Evolutionary conservation across 805 yeast species (phyloP).

Genomic region (Sungouiozyma ichnusensis): DNA sequence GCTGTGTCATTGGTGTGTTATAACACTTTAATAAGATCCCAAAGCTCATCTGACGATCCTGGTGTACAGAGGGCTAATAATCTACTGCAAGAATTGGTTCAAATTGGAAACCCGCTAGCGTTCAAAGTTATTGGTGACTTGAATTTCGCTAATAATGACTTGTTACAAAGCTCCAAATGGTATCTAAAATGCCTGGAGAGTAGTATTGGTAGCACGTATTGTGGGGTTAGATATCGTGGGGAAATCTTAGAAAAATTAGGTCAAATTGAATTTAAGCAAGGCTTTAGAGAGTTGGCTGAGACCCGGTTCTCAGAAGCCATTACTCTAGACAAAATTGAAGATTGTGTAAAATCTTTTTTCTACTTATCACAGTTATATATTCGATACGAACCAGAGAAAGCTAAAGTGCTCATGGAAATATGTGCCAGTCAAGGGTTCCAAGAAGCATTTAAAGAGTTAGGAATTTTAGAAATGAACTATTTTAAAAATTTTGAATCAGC

Average conservation of each 20-base stretch:
- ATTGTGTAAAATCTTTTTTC: slow-evolving; percentile 66
- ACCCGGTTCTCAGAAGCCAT: slow-evolving; percentile 52
- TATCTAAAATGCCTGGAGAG: slow-evolving; percentile 48
- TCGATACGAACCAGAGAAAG: slow-evolving; percentile 49
- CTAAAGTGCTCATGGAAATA: slow-evolving; percentile 63
- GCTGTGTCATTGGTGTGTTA: slow-evolving; percentile 70
- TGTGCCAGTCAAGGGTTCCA: slow-evolving; percentile 69
- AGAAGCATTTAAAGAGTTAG: slow-evolving; percentile 68
- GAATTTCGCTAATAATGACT: slow-evolving; percentile 37
- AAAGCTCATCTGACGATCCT: slow-evolving; percentile 27
- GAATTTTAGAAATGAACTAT: slow-evolving; percentile 70
- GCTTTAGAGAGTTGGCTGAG: slow-evolving; percentile 44
- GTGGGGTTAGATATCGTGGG: slow-evolving; percentile 39
- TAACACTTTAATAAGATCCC: slow-evolving; percentile 38
- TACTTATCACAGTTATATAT: slow-evolving; percentile 63
- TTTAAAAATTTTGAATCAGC: slow-evolving; percentile 54
- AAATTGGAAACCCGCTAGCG: slow-evolving; percentile 59
- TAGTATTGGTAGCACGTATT: slow-evolving; percentile 32
- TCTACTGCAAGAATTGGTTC: slow-evolving; percentile 47
- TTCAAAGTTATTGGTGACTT: slow-evolving; percentile 73
- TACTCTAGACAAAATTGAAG: slow-evolving; percentile 48
- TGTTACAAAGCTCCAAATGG: slow-evolving; percentile 46
- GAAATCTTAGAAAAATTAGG: slow-evolving; percentile 69
- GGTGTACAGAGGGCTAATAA: slow-evolving; percentile 55
- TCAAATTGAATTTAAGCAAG: slow-evolving; percentile 44